Percentiles rank a stretch among this genome's conserved stretches.
phyloP scores from a whole-genome alignment of 345 rosid genomes.

The Pelargonium nanum region DNA sequence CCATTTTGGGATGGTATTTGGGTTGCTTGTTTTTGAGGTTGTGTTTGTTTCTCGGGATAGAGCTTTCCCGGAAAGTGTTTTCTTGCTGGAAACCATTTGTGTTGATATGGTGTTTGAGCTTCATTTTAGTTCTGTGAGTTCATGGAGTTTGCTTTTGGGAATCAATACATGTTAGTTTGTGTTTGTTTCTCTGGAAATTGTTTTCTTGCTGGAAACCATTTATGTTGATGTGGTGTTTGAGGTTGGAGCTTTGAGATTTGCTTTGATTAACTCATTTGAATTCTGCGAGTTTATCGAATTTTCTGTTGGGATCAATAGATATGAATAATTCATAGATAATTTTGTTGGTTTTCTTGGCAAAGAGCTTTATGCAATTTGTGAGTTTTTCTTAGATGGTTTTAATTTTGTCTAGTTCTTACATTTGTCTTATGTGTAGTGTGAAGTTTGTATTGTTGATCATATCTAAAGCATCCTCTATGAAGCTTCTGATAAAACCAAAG shows the following conservation, averaged over 20 bases:
- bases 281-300: neutral
- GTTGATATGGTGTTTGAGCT: neutral
- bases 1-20: neutral
- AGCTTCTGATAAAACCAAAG: neutral
- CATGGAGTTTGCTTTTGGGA: neutral
- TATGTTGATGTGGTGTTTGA: neutral
- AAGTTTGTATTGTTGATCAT: neutral
- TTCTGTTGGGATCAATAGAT: neutral
- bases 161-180: too few relatives aligned
- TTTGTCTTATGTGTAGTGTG: neutral
- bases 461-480: neutral
- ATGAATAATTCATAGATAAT: too few relatives aligned
- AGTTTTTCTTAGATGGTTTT: neutral
- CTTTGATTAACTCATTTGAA: neutral
- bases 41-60: neutral
- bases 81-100: neutral
- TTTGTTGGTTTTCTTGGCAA: neutral
- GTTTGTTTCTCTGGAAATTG: too few relatives aligned
- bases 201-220: too few relatives aligned
- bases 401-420: neutral
- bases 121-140: neutral
- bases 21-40: neutral
- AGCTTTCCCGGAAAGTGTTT: neutral
- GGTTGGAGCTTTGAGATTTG: neutral
- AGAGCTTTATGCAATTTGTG: neutral